Evolutionary conservation across 2,329 filamentous ascomycete species (phyloP).

Genomic region (Penicillium digitatum): DNA sequence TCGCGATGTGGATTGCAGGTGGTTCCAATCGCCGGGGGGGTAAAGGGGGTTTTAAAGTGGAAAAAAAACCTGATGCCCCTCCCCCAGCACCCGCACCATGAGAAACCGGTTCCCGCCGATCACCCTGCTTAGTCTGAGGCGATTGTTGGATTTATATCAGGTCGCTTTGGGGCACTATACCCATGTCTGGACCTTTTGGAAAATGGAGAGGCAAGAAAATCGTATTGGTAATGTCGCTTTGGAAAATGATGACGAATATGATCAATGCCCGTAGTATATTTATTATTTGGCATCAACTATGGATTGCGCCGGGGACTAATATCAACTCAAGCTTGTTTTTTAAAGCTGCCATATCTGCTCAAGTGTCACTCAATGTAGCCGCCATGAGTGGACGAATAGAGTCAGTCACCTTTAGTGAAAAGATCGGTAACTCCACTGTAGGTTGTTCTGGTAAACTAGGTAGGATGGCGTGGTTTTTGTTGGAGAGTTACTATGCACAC

Average conservation of each 20-base stretch:
- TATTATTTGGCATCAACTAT: not conserved
- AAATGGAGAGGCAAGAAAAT: not conserved
- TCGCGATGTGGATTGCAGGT: slow-evolving; percentile 47
- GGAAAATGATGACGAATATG: not conserved
- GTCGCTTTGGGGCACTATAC: not conserved
- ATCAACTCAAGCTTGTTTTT: not conserved
- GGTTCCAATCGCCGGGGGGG: slow-evolving; percentile 25
- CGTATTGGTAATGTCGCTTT: not conserved
- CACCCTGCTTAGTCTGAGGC: not conserved
- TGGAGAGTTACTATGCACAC: too few species aligned
- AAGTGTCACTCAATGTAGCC: not conserved
- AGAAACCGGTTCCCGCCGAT: not conserved
- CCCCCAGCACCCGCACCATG: slow-evolving; percentile 16
- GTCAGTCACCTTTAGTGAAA: not conserved
- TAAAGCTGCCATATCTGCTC: not conserved
- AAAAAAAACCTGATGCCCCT: slow-evolving; percentile 44
- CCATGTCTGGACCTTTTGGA: not conserved
- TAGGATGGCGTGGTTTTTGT: too few species aligned
- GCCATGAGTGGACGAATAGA: not conserved
- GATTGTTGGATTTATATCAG: not conserved
- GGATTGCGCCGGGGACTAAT: not conserved
- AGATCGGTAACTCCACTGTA: too few species aligned
- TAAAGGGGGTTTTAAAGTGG: slow-evolving; percentile 44
- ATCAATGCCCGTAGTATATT: not conserved
- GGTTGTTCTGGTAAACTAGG: too few species aligned